Conservation (phyloP, 164 flowering plant genomes). For the Dillenia suffruticosa region DNA sequence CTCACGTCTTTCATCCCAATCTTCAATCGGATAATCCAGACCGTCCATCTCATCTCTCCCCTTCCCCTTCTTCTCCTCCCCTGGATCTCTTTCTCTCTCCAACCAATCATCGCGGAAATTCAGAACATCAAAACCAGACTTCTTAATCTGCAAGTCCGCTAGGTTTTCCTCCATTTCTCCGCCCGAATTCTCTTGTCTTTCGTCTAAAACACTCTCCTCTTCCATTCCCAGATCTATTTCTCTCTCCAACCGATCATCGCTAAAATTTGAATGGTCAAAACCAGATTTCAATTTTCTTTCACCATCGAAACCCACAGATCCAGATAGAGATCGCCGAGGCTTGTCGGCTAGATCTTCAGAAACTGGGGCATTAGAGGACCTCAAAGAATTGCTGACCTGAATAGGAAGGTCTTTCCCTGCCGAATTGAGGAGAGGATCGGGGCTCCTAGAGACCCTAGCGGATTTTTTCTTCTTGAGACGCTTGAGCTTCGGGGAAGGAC, state of each 20-base stretch:
- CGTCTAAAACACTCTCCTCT: constrained; percentile 13
- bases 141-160: constrained; percentile 6
- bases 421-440: neutral
- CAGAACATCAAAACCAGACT: constrained; percentile 21
- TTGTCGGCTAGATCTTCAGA: constrained; percentile 1
- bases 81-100: no score
- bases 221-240: constrained; percentile 23
- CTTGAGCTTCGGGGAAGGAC: constrained; percentile 38
- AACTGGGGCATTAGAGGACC: constrained; percentile 1
- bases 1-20: constrained; percentile 16
- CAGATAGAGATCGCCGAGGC: constrained; percentile 2
- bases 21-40: constrained; percentile 9
- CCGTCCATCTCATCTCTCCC: neutral
- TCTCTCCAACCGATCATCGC: constrained; percentile 13
- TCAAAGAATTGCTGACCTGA: neutral
- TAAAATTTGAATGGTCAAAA: constrained; percentile 11
- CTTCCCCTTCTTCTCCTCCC: constrained; percentile 5
- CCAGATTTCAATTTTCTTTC: constrained; percentile 8
- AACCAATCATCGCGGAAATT: neutral
- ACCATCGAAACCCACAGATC: constrained; percentile 12
- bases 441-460: constrained; percentile 10
- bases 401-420: neutral
- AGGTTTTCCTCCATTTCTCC: constrained; percentile 8
- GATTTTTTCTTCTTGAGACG: constrained; percentile 49
- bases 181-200: constrained; percentile 8